phyloP scores from a whole-genome alignment of 768 basidiomycete species.

The Mycena polygramma region DNA sequence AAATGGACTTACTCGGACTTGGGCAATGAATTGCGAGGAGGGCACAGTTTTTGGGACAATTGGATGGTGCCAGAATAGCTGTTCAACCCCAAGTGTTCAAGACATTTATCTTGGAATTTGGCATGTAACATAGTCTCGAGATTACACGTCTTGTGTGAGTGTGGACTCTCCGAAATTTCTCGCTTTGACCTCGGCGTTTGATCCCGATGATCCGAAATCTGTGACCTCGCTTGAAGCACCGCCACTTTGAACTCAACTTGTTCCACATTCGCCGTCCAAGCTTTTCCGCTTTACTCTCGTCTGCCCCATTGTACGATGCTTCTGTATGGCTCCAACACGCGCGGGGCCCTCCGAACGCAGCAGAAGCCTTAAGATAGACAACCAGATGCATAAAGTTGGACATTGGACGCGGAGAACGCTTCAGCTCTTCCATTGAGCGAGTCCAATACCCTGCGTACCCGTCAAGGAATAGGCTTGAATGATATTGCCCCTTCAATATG shows the following conservation, averaged over 20 bases:
- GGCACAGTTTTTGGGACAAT: constrained; percentile 19
- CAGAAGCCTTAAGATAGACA: too few relatives aligned
- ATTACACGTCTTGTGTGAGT: too few relatives aligned
- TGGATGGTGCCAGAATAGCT: constrained; percentile 18
- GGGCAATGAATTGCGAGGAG: not conserved
- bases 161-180: not conserved
- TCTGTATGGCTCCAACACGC: too few relatives aligned
- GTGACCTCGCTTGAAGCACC: not conserved
- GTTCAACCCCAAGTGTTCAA: too few relatives aligned
- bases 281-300: not conserved
- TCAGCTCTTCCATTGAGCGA: too few relatives aligned
- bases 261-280: not conserved
- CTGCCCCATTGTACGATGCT: not conserved
- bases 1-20: constrained; percentile 11
- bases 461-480: too few relatives aligned
- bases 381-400: not conserved
- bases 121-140: too few relatives aligned
- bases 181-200: constrained; percentile 12
- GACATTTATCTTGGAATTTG: not conserved
- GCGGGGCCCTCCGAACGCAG: too few relatives aligned
- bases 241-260: not conserved
- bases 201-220: constrained; percentile 1
- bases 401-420: too few relatives aligned
- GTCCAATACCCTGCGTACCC: too few relatives aligned
- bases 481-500: too few relatives aligned